Evolutionary conservation across 2,329 filamentous ascomycete species (phyloP).

Genomic region (Alternaria solani): DNA sequence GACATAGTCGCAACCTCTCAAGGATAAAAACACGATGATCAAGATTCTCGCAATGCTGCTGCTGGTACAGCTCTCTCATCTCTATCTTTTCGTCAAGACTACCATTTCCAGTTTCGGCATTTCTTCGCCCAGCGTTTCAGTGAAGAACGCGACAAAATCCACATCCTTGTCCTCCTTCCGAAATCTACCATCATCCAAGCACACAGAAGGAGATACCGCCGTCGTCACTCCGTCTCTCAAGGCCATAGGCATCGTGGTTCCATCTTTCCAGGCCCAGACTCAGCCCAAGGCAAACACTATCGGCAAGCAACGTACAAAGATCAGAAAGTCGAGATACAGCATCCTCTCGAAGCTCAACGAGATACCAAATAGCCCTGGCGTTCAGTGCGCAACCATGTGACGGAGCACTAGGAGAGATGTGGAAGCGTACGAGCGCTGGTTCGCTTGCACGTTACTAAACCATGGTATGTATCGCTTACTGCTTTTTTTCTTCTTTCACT

Average conservation of each 20-base stretch:
- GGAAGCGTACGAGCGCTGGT: not conserved
- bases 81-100: not conserved
- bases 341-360: not conserved
- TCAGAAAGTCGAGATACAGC: not conserved
- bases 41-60: not conserved
- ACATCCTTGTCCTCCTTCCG: not conserved
- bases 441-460: not conserved
- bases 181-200: not conserved
- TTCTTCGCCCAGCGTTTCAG: too few species aligned
- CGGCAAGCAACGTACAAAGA: not conserved
- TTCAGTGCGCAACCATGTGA: not conserved
- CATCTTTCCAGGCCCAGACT: not conserved
- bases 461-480: not conserved
- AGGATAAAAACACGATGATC: not conserved
- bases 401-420: not conserved
- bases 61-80: not conserved
- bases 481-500: not conserved
- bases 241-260: not conserved
- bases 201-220: not conserved
- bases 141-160: not conserved
- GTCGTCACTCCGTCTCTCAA: not conserved
- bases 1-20: not conserved
- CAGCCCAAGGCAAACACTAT: not conserved
- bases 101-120: not conserved
- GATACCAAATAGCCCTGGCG: not conserved